Base-by-base conservation (phyloP, 345 rosid species). In the Nephelium lappaceum region DNA sequence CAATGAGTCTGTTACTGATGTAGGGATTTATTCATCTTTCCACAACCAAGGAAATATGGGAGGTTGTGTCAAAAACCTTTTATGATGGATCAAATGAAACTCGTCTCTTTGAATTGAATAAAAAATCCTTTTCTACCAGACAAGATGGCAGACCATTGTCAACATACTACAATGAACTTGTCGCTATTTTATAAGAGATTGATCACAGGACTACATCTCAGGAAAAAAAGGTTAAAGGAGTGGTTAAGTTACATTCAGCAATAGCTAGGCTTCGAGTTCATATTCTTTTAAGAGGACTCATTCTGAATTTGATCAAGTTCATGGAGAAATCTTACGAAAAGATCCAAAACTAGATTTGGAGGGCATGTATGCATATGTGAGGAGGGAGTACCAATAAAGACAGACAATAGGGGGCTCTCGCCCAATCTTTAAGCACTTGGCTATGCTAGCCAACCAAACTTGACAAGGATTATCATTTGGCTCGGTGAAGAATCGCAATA, bases 51-150 rank as follows among this genome's bases (percentile, higher is more conserved):
- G 75, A 78, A 8, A 51, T 72, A 55, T 73, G 58, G 78, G 78
- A 76, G 63, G 57, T 25, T 4, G 47, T 43, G 47, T 5, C 47
- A 43, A 43, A 43, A 9, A 43, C 47, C 6, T 43, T 43, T 43
- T 73, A 4, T 60, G 70, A 60, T 61, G 75, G 80, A 42, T 69
- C 21, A 8, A 24, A 78, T 5, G 61, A 78, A 42, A 69, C 75
- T 0, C 41, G 16, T 24, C 7, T 78, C 0, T 78, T 78, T 42
- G 61, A 78, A 61, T 61, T 78, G 27, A 78, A 78, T 18, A 43
- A 61, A 11, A 70, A 25, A 11, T 43, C 69, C 5, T 43, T 43
- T 43, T 4, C 47, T 5, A 43, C 47, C 9, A 5, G 9, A 4
- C 47, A 43, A 43, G 9, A 43, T 43, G 47, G 47, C 9, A 43